These are phyloP conservation scores for Pichia membranifaciens DNA, from an alignment of 805 yeast species.

Conservation along the genomic window DNA sequence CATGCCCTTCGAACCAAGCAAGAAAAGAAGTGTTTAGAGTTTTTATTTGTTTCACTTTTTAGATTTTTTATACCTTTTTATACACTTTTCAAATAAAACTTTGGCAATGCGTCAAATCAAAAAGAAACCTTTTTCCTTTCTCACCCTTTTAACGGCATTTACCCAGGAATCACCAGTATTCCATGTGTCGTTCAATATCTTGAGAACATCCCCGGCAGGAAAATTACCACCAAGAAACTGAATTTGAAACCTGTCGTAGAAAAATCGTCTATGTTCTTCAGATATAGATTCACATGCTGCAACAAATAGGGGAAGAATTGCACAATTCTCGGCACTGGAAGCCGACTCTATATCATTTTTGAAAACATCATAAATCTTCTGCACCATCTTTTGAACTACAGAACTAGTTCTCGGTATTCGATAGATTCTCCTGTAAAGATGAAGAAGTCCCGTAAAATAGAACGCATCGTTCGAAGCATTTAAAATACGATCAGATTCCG, in stretches of 20 bases:
- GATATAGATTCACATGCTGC: constrained; percentile 11
- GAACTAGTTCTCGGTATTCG: constrained; percentile 1
- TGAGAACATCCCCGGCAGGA: constrained; percentile 11
- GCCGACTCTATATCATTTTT: constrained; percentile 11
- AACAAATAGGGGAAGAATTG: constrained; percentile 9
- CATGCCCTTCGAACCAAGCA: constrained; percentile 39
- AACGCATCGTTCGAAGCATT: constrained; percentile 6
- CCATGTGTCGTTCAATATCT: constrained; percentile 11
- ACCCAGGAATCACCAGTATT: constrained; percentile 11
- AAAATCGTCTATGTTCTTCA: constrained; percentile 6
- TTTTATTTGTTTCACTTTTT: too few relatives aligned
- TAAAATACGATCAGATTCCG: constrained; percentile 5
- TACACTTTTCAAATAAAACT: too few relatives aligned
- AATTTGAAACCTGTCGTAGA: constrained; percentile 12
- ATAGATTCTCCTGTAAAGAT: constrained; percentile 8
- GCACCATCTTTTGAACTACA: constrained; percentile 9
- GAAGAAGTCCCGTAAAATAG: constrained; percentile 6
- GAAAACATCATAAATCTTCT: constrained; percentile 6
- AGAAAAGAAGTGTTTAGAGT: neutral
- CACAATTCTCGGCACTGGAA: constrained; percentile 10
- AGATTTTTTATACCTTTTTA: too few relatives aligned
- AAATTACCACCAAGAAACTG: constrained; percentile 12
- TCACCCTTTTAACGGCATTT: constrained; percentile 8
- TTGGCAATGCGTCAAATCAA: constrained; percentile 3
- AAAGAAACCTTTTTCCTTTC: constrained; percentile 8